A percentile compares a stretch with the other conserved stretches of the same genome.
phyloP scores from a whole-genome alignment of 2,329 filamentous ascomycete genomes.

The Pyricularia pennisetigena region DNA sequence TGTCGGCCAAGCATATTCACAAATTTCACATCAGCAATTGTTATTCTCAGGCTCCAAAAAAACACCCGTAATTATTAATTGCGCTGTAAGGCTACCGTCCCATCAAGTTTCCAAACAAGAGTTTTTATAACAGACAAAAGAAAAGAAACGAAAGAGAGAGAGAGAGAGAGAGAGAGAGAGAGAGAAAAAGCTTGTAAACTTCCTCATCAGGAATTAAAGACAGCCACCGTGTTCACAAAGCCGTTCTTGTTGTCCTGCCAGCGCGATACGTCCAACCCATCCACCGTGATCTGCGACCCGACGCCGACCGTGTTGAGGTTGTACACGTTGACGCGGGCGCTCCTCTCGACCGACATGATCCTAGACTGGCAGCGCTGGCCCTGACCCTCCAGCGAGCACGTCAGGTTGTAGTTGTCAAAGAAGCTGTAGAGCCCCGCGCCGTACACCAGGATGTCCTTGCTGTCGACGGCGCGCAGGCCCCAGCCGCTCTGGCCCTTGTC shows the following conservation, averaged over 20 bases:
- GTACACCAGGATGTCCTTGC: slow-evolving; percentile 39
- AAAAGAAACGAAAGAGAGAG: neutral
- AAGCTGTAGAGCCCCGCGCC: slow-evolving; percentile 51
- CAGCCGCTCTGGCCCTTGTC: slow-evolving; percentile 34
- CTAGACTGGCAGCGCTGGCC: slow-evolving; percentile 29
- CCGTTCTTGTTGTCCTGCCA: slow-evolving; percentile 13
- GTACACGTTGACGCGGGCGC: slow-evolving; percentile 26
- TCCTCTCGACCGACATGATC: slow-evolving; percentile 26
- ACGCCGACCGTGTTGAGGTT: slow-evolving; percentile 35
- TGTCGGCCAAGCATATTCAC: no score
- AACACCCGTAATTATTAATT: neutral
- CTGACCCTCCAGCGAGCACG: slow-evolving; percentile 23
- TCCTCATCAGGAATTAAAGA: slow-evolving; percentile 10
- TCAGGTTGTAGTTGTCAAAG: slow-evolving; percentile 47
- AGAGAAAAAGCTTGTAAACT: neutral
- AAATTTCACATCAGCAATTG: no score
- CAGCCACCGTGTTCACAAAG: slow-evolving; percentile 13
- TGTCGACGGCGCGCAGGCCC: slow-evolving; percentile 49
- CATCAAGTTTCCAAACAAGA: neutral
- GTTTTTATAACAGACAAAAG: neutral
- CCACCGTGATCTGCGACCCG: slow-evolving; percentile 10
- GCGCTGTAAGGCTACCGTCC: neutral
- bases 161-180: neutral
- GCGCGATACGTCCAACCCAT: slow-evolving; percentile 10
- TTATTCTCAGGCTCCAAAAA: neutral